A percentile compares a stretch with the other conserved stretches of the same genome.
Evolutionary conservation across 2,329 filamentous ascomycete genomes (phyloP).

Genomic region (Didymella exigua): DNA sequence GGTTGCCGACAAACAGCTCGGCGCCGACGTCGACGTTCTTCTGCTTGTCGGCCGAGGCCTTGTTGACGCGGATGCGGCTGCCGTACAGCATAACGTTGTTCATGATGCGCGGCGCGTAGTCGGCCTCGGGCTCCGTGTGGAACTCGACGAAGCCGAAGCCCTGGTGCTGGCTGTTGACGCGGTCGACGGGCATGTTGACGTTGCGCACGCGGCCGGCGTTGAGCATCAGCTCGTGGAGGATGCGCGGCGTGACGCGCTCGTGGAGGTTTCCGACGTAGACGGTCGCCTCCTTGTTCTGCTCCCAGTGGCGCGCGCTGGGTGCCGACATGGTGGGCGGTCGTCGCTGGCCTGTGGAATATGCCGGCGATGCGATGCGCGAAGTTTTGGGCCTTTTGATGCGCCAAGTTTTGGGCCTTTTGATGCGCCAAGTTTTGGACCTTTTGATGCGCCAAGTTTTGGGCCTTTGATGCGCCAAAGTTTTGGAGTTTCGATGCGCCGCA

Average conservation of each 20-base stretch:
- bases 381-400: too few species aligned
- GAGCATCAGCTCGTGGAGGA: conserved; percentile 97
- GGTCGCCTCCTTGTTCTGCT: conserved; percentile 97
- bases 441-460: too few species aligned
- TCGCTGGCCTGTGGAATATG: too few species aligned
- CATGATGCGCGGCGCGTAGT: conserved; percentile 96
- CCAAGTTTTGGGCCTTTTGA: too few species aligned
- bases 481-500: conserved; percentile 21
- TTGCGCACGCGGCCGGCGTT: conserved; percentile 97
- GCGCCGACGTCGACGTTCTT: conserved; percentile 92
- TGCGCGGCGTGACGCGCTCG: conserved; percentile 86
- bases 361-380: too few species aligned
- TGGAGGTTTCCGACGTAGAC: conserved; percentile 99
- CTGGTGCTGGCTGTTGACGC: conserved; percentile 94
- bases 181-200: conserved; percentile 96
- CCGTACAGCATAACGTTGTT: conserved; percentile 92
- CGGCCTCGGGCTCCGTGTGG: conserved; percentile 90
- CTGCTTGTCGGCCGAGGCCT: conserved; percentile 90
- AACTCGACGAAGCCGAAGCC: conserved; percentile 99
- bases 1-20: conserved; percentile 94
- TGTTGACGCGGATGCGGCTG: conserved; percentile 96
- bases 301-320: conserved; percentile 72
- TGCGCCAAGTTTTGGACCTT: too few species aligned
- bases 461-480: too few species aligned
- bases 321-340: conserved; percentile 60